These are phyloP conservation scores for Oenanthe javanica DNA, from an alignment of 140 eudicot species.

Conservation along the genomic window DNA sequence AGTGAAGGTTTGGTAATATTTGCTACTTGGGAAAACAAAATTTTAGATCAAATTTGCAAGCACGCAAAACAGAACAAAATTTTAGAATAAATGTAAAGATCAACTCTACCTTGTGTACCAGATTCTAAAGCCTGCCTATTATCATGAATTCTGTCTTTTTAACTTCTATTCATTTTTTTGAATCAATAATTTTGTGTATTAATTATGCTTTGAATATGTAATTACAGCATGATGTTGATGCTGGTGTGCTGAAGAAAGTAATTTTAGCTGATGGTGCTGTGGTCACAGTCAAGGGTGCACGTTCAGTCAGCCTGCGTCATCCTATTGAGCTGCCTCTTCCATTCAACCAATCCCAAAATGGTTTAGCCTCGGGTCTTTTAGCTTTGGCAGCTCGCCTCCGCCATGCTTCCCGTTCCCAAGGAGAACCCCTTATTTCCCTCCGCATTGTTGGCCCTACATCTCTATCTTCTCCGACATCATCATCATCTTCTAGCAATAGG, in stretches of 20 bases:
- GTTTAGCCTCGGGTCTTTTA: constrained; percentile 81
- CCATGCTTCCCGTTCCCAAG: constrained; percentile 50
- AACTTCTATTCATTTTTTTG: background rate
- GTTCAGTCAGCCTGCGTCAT: constrained; percentile 90
- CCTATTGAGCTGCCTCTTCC: constrained; percentile 92
- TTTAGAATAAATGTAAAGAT: background rate
- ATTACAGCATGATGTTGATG: constrained; percentile 97
- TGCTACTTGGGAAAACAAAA: background rate
- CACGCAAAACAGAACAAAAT: background rate
- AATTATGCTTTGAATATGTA: background rate
- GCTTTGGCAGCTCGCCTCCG: constrained; percentile 76
- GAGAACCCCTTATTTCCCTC: constrained; percentile 64
- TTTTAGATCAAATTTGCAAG: background rate
- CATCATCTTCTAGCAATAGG: constrained; percentile 54
- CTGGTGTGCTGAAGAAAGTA: constrained; percentile 86
- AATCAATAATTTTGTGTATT: background rate
- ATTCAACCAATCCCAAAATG: constrained; percentile 39
- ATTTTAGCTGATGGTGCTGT: constrained; percentile 95
- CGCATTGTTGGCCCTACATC: constrained; percentile 99
- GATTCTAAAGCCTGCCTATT: background rate
- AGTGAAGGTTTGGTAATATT: background rate
- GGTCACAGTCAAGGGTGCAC: constrained; percentile 89
- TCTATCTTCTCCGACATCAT: constrained; percentile 67
- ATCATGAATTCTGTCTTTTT: background rate
- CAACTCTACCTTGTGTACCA: background rate